Percentiles rank a stretch among this genome's conserved stretches.
Conservation (phyloP, 768 basidiomycete genomes). For the Pulveroboletus sp. region DNA sequence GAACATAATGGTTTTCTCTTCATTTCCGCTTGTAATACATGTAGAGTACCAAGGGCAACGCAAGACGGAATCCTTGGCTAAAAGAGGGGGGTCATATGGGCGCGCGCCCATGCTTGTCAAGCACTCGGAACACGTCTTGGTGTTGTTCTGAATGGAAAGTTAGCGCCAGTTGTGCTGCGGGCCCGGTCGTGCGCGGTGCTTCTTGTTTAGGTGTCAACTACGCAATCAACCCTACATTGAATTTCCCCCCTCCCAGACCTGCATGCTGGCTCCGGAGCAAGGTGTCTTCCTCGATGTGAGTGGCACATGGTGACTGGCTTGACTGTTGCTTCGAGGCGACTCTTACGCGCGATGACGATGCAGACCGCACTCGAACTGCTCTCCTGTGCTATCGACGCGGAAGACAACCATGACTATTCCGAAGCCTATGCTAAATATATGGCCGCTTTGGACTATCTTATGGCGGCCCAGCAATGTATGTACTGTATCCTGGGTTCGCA, state of each 20-base stretch:
- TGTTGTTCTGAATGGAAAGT: too few relatives aligned
- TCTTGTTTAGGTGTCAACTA: constrained; percentile 18
- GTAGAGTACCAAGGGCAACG: too few relatives aligned
- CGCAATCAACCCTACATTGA: not conserved
- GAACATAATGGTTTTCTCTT: too few relatives aligned
- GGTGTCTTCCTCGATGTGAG: constrained; percentile 12
- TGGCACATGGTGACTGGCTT: not conserved
- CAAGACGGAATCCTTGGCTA: too few relatives aligned
- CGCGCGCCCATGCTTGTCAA: too few relatives aligned
- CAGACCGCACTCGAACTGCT: constrained; percentile 83
- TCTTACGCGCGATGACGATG: not conserved
- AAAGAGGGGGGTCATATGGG: too few relatives aligned
- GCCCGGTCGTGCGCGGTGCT: constrained; percentile 38
- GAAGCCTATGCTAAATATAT: constrained; percentile 91
- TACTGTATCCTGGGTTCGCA: not conserved
- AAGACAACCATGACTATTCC: constrained; percentile 82
- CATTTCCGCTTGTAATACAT: too few relatives aligned
- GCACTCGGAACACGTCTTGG: too few relatives aligned
- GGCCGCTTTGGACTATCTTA: constrained; percentile 94
- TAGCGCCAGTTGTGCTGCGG: not conserved
- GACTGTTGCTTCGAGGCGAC: not conserved
- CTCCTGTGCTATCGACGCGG: constrained; percentile 84
- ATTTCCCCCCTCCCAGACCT: not conserved
- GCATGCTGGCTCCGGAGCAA: not conserved
- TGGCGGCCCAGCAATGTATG: constrained; percentile 87